Percentiles rank a stretch among this genome's conserved stretches.
These are phyloP conservation scores for Colletotrichum liaoningense DNA, from an alignment of 2,329 filamentous ascomycete genomes.

Conservation along the genomic window DNA sequence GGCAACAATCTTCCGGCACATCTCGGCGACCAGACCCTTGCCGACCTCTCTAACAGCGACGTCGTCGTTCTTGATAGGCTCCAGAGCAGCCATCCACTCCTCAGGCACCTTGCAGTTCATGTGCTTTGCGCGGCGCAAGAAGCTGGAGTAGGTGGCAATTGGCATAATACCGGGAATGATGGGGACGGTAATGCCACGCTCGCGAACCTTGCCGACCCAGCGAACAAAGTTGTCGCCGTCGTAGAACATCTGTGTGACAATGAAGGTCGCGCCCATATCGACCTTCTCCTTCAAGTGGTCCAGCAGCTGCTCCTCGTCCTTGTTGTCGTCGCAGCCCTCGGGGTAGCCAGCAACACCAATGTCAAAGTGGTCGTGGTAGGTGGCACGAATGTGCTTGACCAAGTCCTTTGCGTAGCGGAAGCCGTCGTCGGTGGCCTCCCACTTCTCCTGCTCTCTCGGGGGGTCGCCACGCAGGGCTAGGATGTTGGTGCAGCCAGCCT, in stretches of 20 bases:
- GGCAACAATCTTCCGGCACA: constrained; percentile 88
- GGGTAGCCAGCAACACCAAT: constrained; percentile 98
- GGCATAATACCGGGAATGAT: constrained; percentile 89
- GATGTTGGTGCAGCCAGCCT: constrained; percentile 97
- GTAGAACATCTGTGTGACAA: constrained; percentile 99
- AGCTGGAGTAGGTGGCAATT: constrained; percentile 94
- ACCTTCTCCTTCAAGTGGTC: constrained; percentile 95
- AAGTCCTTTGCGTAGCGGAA: constrained; percentile 95
- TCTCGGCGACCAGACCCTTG: constrained; percentile 85
- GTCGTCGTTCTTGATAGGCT: constrained; percentile 97
- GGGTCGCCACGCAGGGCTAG: constrained; percentile 93
- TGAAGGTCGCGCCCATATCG: constrained; percentile 91
- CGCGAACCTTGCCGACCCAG: constrained; percentile 90
- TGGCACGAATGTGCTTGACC: constrained; percentile 82
- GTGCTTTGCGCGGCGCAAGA: constrained; percentile 89
- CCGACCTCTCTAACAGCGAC: constrained; percentile 90
- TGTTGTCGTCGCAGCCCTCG: constrained; percentile 94
- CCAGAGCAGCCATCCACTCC: constrained; percentile 83
- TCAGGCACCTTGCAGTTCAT: constrained; percentile 87
- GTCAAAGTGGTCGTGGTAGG: constrained; percentile 83
- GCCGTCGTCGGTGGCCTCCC: constrained; percentile 86
- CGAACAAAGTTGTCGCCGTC: constrained; percentile 94
- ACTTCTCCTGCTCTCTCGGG: constrained; percentile 91
- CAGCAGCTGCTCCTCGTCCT: constrained; percentile 85
- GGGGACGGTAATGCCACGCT: constrained; percentile 83